Base-by-base conservation (phyloP, 2,329 filamentous ascomycete species). In the Torrubiella hemipterigena region DNA sequence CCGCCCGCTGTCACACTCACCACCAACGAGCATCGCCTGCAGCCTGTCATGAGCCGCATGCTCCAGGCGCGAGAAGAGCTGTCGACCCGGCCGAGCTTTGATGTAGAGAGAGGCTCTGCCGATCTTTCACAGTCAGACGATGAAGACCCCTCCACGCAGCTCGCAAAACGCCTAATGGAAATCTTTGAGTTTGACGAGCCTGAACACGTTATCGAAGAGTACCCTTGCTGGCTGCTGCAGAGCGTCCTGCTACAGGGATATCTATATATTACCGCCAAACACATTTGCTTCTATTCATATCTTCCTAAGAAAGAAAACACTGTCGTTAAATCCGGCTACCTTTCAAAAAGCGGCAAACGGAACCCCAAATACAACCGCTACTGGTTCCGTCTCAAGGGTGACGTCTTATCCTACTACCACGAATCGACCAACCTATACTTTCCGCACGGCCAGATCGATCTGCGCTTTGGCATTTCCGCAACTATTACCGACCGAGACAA, bases 281-380 rank as follows among this genome's bases (percentile, higher is more conserved):
- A 98, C 51, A 81, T 96, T 38, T 95, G 87, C 58, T 98, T 96
- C 54, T 96, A 95, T 51, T 86, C 91, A 23, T 95, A 95, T 51
- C 69, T 96, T n/a, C 86, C 86, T 6, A 93, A 87, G 63, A 94
- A 91, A 65, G 75, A 83, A 69, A 74, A 82, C 43, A 68, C 77
- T 33, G 70, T 81, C 13, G 72, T 78, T 42, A 96, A 94, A 56
- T 89, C 86, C 2, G 89, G 91, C 2, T 85, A 89, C 48, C 64
- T 98, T 3, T 77, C 75, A 34, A 96, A 96, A 57, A 82, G 81
- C 36, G 89, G 91, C 36, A 83, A 81, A 47, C 79, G 84, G 28
- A 94, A 89, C 49, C 82, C 83, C 28, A 81, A 79, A 42, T 96
- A 86, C 56, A 81, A 78, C 47, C 76, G 87, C 24, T 94, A 89